Conservation (phyloP, 2,329 filamentous ascomycete species). For the Cytospora leucostoma region DNA sequence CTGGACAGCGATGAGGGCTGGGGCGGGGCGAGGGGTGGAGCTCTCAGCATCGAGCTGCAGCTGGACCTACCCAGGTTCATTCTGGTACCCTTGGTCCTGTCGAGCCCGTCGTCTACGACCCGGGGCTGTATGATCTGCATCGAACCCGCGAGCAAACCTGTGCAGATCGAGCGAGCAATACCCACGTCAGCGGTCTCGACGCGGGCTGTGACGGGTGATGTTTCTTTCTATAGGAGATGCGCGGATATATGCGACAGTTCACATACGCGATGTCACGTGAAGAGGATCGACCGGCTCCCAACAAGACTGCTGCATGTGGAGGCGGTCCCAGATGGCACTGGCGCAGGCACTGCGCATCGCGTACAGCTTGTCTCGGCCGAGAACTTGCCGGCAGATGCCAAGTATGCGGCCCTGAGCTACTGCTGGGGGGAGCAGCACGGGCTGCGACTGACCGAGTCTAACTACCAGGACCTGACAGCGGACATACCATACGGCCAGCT, state of each 20-base stretch:
- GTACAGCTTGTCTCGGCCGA: background rate
- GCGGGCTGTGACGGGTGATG: background rate
- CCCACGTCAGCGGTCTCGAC: background rate
- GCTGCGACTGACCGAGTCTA: background rate
- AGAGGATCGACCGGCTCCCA: background rate
- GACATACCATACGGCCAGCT: background rate
- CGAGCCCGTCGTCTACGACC: background rate
- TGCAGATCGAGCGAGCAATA: background rate
- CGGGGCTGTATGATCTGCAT: background rate
- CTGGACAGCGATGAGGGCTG: background rate
- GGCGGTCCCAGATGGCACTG: background rate
- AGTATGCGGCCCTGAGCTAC: slow-evolving; percentile 10
- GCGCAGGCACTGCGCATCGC: background rate
- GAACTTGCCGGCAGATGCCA: background rate
- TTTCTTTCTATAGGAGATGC: background rate
- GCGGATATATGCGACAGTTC: background rate
- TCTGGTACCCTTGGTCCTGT: background rate
- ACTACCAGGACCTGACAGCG: background rate
- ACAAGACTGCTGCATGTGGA: background rate
- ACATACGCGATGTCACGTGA: background rate
- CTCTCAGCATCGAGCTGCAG: background rate
- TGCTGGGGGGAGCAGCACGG: slow-evolving; percentile 13
- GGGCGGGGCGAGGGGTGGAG: background rate
- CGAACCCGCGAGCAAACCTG: background rate
- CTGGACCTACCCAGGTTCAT: background rate